These are phyloP conservation scores for Colletotrichum lini DNA, from an alignment of 2,329 filamentous ascomycete species.

Conservation along the genomic window DNA sequence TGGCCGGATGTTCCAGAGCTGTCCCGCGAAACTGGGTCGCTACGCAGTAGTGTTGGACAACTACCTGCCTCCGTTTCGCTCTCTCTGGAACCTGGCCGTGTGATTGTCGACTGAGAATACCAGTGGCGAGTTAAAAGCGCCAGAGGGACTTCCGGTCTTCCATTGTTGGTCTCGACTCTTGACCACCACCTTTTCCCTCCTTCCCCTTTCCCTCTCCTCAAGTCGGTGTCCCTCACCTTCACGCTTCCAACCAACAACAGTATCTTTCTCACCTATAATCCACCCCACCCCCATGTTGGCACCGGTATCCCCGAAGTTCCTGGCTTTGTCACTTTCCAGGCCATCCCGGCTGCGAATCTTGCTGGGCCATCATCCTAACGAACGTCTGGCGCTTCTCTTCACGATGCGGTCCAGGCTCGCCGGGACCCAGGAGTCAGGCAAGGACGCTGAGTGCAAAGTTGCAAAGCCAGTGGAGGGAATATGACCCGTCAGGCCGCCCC, in stretches of 20 bases:
- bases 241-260: background rate
- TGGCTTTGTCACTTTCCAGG: background rate
- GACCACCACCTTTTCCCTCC: background rate
- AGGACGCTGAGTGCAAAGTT: constrained; percentile 14
- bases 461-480: constrained; percentile 8
- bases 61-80: background rate
- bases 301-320: background rate
- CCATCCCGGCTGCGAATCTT: background rate
- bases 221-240: background rate
- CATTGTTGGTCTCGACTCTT: background rate
- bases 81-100: background rate
- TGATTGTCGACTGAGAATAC: background rate
- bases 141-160: background rate
- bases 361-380: background rate
- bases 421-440: background rate
- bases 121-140: background rate
- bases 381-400: background rate
- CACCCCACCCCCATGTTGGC: background rate
- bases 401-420: constrained; percentile 1
- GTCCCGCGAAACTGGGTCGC: background rate
- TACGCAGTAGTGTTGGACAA: background rate
- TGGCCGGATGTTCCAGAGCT: background rate
- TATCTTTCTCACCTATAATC: background rate
- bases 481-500: background rate
- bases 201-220: background rate